Conservation (phyloP, 2,329 filamentous ascomycete genomes). For the Amylocarpus encephaloides region DNA sequence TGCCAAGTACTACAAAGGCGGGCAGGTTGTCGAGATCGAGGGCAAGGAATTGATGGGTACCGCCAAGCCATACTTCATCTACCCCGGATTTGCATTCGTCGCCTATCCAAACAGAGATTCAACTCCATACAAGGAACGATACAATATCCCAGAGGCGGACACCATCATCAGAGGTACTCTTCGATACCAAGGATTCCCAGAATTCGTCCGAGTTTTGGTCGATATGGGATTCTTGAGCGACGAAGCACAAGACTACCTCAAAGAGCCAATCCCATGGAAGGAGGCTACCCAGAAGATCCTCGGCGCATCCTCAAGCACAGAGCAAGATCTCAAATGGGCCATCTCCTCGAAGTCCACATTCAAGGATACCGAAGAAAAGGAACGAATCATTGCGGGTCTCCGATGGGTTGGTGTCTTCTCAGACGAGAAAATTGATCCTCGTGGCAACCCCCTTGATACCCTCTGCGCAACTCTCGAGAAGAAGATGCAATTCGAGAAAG, state of each 20-base stretch:
- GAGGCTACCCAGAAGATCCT: conserved; percentile 76
- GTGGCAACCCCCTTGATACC: conserved; percentile 81
- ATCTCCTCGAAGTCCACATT: conserved; percentile 74
- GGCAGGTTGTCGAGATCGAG: conserved; percentile 61
- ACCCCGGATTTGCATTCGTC: conserved; percentile 82
- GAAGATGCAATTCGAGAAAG: conserved; percentile 83
- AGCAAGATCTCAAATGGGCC: conserved; percentile 65
- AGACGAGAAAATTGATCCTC: conserved; percentile 60
- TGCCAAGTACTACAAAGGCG: conserved; percentile 77
- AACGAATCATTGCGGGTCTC: conserved; percentile 64
- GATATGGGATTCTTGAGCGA: conserved; percentile 86
- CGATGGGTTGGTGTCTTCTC: conserved; percentile 62
- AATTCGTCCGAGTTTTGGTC: conserved; percentile 81
- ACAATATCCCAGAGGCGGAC: conserved; percentile 85
- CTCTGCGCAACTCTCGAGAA: conserved; percentile 81
- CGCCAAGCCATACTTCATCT: conserved; percentile 87
- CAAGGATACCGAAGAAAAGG: conserved; percentile 58
- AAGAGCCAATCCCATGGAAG: conserved; percentile 68
- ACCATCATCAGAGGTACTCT: conserved; percentile 81
- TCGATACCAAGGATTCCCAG: conserved; percentile 67
- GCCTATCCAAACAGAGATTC: conserved; percentile 92
- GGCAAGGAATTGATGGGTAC: conserved; percentile 72
- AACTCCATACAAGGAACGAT: conserved; percentile 79
- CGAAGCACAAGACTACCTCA: conserved; percentile 57
- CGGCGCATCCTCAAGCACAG: conserved; percentile 56